Evolutionary conservation across 495 filamentous ascomycete species (phyloP).

Genomic region (Neurospora sp.): DNA sequence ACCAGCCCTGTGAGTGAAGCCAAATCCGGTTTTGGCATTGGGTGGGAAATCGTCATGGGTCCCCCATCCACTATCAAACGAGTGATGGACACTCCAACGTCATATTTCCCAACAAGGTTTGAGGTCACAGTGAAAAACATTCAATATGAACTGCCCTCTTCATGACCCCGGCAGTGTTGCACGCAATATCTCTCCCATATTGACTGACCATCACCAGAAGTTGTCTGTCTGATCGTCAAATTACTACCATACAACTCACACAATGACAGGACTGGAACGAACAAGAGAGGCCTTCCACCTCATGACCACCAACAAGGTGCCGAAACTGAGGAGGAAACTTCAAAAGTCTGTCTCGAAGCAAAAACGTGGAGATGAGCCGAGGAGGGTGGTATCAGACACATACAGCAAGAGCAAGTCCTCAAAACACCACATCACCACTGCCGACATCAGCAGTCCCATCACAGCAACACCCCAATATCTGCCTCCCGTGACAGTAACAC

Average conservation of each 20-base stretch:
- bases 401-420: slow-evolving; percentile 16
- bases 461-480: slow-evolving; percentile 5
- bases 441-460: background rate
- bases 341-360: slow-evolving; percentile 28
- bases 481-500: slow-evolving; percentile 6
- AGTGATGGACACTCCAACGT: slow-evolving; percentile 17
- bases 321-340: slow-evolving; percentile 31
- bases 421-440: slow-evolving; percentile 9
- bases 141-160: background rate
- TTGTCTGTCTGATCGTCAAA: background rate
- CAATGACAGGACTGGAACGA: slow-evolving; percentile 21
- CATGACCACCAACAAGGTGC: slow-evolving; percentile 13
- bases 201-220: background rate
- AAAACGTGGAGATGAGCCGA: slow-evolving; percentile 11
- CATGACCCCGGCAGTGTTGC: background rate
- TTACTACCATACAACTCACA: background rate
- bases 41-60: background rate
- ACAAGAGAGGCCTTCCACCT: slow-evolving; percentile 15
- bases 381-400: slow-evolving; percentile 5
- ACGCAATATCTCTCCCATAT: background rate
- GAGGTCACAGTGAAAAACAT: background rate
- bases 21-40: slow-evolving; percentile 27
- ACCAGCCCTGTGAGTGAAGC: background rate
- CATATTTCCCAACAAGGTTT: slow-evolving; percentile 12
- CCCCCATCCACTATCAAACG: background rate